These are phyloP conservation scores for Neofusicoccum kwambonambiense DNA, from an alignment of 2,329 filamentous ascomycete species.

Conservation along the genomic window DNA sequence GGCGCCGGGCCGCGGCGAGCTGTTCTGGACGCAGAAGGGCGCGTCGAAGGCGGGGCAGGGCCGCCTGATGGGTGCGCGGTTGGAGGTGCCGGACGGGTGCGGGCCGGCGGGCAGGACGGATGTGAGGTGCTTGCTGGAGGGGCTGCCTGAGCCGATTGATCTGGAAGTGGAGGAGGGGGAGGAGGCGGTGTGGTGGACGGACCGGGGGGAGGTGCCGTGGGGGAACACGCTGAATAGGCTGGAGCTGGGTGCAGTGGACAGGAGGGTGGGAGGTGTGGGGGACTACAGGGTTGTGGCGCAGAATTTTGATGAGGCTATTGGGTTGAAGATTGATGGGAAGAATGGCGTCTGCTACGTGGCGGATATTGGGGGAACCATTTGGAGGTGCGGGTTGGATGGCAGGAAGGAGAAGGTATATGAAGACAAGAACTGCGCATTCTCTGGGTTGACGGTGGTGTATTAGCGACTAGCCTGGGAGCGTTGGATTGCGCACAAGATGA, in stretches of 20 bases:
- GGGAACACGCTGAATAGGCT: conserved; percentile 55
- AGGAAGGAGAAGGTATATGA: conserved; percentile 3
- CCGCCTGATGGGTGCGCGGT: conserved; percentile 53
- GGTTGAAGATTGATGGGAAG: conserved; percentile 22
- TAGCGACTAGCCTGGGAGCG: not conserved
- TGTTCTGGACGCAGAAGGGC: conserved; percentile 64
- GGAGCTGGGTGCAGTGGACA: not conserved
- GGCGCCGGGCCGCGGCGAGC: conserved; percentile 40
- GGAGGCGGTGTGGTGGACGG: conserved; percentile 58
- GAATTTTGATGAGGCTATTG: conserved; percentile 29
- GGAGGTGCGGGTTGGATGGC: conserved; percentile 8
- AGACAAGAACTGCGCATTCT: conserved; percentile 3
- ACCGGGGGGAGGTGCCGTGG: conserved; percentile 56
- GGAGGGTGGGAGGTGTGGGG: not conserved
- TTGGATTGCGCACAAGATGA: too few species aligned
- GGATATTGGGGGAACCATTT: conserved; percentile 24
- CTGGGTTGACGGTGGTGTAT: not conserved
- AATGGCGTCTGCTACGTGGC: conserved; percentile 21
- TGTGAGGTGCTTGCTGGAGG: conserved; percentile 43
- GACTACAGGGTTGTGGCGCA: conserved; percentile 21
- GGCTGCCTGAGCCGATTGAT: conserved; percentile 54
- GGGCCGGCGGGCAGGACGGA: conserved; percentile 40
- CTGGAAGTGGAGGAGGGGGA: conserved; percentile 53
- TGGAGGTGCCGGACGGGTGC: conserved; percentile 40
- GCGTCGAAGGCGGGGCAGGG: conserved; percentile 51